Conservation (phyloP, 2,329 filamentous ascomycete genomes). For the Aureobasidium musti region DNA sequence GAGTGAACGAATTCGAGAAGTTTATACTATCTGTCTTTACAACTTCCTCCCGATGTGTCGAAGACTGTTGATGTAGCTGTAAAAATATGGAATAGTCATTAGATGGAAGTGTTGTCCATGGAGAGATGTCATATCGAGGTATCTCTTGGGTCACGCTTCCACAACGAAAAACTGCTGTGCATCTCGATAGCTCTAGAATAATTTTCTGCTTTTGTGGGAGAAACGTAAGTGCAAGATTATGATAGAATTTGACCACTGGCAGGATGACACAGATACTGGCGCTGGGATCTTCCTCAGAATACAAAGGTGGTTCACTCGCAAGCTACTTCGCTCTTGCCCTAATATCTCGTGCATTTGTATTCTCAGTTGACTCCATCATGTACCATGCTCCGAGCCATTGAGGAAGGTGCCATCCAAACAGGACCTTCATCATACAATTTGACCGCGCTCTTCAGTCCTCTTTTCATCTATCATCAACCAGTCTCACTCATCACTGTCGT, state of each 20-base stretch:
- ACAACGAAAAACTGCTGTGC: no score
- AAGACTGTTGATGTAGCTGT: no score
- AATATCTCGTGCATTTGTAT: rapidly evolving
- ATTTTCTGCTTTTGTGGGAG: no score
- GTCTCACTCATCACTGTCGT: background rate
- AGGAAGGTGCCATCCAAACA: background rate
- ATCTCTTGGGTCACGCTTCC: no score
- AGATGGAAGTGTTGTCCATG: no score
- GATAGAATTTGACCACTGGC: no score
- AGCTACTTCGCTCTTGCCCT: background rate
- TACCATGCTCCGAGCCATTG: background rate
- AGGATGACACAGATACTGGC: background rate
- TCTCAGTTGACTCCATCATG: background rate
- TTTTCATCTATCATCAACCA: background rate
- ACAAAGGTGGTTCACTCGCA: background rate
- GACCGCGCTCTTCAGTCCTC: background rate
- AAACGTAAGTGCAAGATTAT: no score
- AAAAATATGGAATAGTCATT: no score
- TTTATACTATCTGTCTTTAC: no score
- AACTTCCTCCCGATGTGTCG: background rate
- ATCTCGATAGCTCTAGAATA: no score
- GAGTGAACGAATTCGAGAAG: background rate
- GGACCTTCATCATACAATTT: no score
- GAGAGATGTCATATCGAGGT: no score
- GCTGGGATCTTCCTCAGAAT: background rate